Evolutionary conservation across 2,329 filamentous ascomycete genomes (phyloP).

Genomic region (Teratosphaeria pseudoeucalypti): DNA sequence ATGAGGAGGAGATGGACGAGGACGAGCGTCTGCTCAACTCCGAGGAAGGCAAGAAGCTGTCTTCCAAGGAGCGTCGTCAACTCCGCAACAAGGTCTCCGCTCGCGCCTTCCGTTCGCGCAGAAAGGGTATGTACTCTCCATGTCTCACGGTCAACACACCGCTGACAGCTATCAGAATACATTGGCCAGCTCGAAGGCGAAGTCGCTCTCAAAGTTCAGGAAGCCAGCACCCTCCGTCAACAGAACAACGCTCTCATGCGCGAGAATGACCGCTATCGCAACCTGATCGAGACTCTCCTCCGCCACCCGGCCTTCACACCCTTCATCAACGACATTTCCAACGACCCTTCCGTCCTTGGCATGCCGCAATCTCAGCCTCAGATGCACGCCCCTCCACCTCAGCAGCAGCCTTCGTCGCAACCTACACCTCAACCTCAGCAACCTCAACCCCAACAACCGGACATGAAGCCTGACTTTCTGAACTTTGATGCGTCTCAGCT

Average conservation of each 20-base stretch:
- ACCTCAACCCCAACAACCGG: slow-evolving; percentile 11
- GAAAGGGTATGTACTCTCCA: slow-evolving; percentile 63
- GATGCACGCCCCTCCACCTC: slow-evolving; percentile 18
- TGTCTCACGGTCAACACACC: slow-evolving; percentile 38
- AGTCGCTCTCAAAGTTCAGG: slow-evolving; percentile 70
- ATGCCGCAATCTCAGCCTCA: slow-evolving; percentile 18
- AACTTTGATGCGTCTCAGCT: slow-evolving; percentile 30
- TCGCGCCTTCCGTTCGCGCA: slow-evolving; percentile 89
- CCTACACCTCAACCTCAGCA: slow-evolving; percentile 8
- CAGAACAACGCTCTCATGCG: slow-evolving; percentile 75
- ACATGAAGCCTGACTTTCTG: slow-evolving; percentile 25
- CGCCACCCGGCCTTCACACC: slow-evolving; percentile 39
- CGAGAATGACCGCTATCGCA: slow-evolving; percentile 39
- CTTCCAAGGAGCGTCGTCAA: slow-evolving; percentile 91
- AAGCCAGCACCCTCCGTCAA: slow-evolving; percentile 67
- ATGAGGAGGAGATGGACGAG: slow-evolving; percentile 98
- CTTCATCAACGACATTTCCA: slow-evolving; percentile 35
- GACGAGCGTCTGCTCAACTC: slow-evolving; percentile 90
- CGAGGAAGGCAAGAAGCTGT: slow-evolving; percentile 98
- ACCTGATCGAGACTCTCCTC: slow-evolving; percentile 67
- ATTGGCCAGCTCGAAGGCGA: slow-evolving; percentile 89
- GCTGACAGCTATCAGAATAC: slow-evolving; percentile 58
- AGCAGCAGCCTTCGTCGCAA: slow-evolving; percentile 5
- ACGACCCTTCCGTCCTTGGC: slow-evolving; percentile 27
- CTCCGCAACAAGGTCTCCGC: slow-evolving; percentile 98